Conservation (phyloP, 2,329 filamentous ascomycete genomes). For the Ustulina deusta region DNA sequence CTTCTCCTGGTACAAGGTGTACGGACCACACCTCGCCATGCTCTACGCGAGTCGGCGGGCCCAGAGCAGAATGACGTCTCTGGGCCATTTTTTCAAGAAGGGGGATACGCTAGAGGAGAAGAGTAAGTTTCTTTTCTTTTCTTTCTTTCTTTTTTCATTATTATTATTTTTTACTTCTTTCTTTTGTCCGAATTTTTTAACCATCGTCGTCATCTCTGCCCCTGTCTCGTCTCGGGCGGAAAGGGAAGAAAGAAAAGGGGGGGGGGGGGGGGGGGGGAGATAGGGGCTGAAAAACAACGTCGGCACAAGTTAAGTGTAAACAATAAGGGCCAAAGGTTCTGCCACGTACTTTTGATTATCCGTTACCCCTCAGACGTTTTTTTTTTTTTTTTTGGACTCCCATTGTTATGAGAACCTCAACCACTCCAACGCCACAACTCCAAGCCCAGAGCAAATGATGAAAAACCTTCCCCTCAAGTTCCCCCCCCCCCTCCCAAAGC, state of each 20-base stretch:
- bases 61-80: slow-evolving; percentile 65
- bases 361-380: background rate
- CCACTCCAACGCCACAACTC: too few species aligned
- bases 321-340: background rate
- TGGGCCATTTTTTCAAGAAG: slow-evolving; percentile 71
- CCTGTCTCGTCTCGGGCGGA: background rate
- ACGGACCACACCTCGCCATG: slow-evolving; percentile 79
- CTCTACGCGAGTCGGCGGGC: slow-evolving; percentile 73
- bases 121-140: slow-evolving; percentile 28
- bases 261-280: too few species aligned
- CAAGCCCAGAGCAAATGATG: too few species aligned
- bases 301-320: background rate
- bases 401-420: too few species aligned
- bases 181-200: background rate
- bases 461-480: background rate
- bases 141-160: background rate
- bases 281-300: too few species aligned
- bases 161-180: background rate
- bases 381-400: too few species aligned
- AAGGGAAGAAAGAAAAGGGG: background rate
- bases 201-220: too few species aligned
- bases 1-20: slow-evolving; percentile 89
- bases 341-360: too few species aligned
- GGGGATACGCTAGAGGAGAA: slow-evolving; percentile 71
- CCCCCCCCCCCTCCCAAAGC: too few species aligned